Base-by-base conservation (phyloP, 257 asterid genomes). In the Primulina tabacum region DNA sequence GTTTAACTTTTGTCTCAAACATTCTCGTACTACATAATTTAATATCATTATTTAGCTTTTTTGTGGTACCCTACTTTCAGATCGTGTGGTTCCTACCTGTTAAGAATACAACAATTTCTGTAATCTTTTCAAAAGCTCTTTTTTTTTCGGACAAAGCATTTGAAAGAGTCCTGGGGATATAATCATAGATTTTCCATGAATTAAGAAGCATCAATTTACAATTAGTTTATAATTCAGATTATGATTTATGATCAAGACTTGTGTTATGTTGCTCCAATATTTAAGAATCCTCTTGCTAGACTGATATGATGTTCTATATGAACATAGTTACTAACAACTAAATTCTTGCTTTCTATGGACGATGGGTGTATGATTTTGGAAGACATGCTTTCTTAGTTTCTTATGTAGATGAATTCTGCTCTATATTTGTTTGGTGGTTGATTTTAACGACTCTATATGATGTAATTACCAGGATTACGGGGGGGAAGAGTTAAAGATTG, bases 401-500 rank as follows among this genome's bases (percentile, higher is more conserved):
- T 50, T 50, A 14, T 50, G 56, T 50, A 1, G 18, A 40, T 14
- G 18, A 50, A 16, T 16, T 50, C 14, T 50, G 20, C 20, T 50
- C 20, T 50, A 50, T 6, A 50, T 4, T 17, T 4, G 8, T 50
- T 0, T 17, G 7, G 57, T 50, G 20, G 57, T 4, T 50, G 21
- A 6, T 50, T 47, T 16, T 12, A 3, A 12, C n/a, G 55, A 40
- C 11, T 11, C 53, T 12, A 4, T 43, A 4, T 12, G 6, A 14
- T 43, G 53, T 43, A 14, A 43, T 43, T 3, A 12, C n/a, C 17
- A 43, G 53, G 12, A 43, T 1, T 50, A 0, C 50, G 29, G 65
- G 57, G 57, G 52, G 18, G 18, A 60, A 12, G 40, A 18, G 58
- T 57, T 3, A 35, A 32, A 38, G 64, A 30, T 71, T 20, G 73